Evolutionary conservation across 1,284 basidiomycete species (phyloP).

Genomic region (Naganishia sp.): DNA sequence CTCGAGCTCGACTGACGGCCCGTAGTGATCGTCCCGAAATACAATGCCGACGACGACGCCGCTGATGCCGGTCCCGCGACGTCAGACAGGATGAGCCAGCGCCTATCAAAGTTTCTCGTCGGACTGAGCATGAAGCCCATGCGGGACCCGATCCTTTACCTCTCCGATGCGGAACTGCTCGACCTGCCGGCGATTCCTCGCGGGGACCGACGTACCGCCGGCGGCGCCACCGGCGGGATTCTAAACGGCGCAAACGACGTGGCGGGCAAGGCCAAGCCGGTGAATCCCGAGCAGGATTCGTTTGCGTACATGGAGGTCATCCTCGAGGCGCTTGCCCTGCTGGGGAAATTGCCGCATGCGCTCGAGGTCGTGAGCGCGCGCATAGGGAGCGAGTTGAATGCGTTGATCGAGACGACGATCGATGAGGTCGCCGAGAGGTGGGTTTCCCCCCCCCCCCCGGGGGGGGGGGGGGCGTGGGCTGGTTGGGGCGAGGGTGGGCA

Average conservation of each 20-base stretch:
- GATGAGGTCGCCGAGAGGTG: constrained; percentile 87
- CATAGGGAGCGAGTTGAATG: constrained; percentile 78
- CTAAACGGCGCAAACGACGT: background rate
- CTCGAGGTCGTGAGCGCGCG: constrained; percentile 84
- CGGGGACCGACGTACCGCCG: constrained; percentile 28
- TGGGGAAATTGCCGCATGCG: constrained; percentile 83
- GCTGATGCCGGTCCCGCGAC: constrained; percentile 34
- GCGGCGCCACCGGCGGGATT: constrained; percentile 15
- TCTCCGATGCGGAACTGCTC: constrained; percentile 56
- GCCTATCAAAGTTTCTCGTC: constrained; percentile 65
- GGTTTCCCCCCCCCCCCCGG: constrained; percentile 13
- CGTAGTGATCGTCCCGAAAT: constrained; percentile 58
- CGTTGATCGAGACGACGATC: constrained; percentile 80
- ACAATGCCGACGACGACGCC: constrained; percentile 62
- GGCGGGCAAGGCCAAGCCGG: constrained; percentile 5
- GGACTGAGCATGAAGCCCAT: constrained; percentile 68
- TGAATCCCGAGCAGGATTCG: constrained; percentile 86
- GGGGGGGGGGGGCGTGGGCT: too few species aligned
- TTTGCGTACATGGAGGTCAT: constrained; percentile 93
- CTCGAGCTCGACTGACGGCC: background rate
- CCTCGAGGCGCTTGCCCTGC: constrained; percentile 83
- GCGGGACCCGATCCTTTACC: constrained; percentile 74
- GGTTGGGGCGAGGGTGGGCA: too few species aligned
- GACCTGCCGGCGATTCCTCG: constrained; percentile 30
- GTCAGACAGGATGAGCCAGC: constrained; percentile 19